Evolutionary conservation across 2,329 filamentous ascomycete species (phyloP), one percentile per base, ranked within the genome.

Genomic region (Alternaria gaisen): DNA sequence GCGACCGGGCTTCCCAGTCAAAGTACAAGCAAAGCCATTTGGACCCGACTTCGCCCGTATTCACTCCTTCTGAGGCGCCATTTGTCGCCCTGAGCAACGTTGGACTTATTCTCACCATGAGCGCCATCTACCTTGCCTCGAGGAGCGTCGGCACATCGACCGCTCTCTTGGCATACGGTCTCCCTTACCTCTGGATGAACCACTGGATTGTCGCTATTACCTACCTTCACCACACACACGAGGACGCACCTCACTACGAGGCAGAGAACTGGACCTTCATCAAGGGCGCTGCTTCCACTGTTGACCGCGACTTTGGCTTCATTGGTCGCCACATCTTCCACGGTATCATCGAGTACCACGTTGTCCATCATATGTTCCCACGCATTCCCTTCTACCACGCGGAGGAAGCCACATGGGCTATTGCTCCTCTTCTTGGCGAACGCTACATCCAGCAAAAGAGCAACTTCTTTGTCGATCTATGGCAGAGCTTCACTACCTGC

Each of bases 131-230:
- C 74, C 79, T 82, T 57, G 82, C 82, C 24, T 80, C 83, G 10
- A 81, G 83, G 68, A 76, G 82, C 28, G 80, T 89, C n/a, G 88
- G 87, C 38, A 81, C 79, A 64, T 83, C 83, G 69, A 89, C 84
- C 43, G 82, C 88, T 16, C 79, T 85, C 56, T 79, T 88, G 46
- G 79, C 90, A 16, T 91, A 90, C 75, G 80, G 83, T 28, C 81
- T 89, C 36, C 89, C 90, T 16, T 91, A 90, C 76, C 73, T 90
- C 61, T 91, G 88, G 88, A 84, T 90, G 34, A 88, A 91, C 80
- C 86, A 90, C 82, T 91, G 88, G 88, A 83, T 91, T 55, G 69
- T 92, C 20, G 88, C 88, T 64, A 91, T 92, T 73, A 92, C 90
- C 48, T 92, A 90, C 79, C 87, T 92, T 20, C 90, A 92, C 79